Evolutionary conservation across 1,284 basidiomycete species (phyloP), one percentile per base, ranked within the genome.

Genomic region (Naganishia cerealis): DNA sequence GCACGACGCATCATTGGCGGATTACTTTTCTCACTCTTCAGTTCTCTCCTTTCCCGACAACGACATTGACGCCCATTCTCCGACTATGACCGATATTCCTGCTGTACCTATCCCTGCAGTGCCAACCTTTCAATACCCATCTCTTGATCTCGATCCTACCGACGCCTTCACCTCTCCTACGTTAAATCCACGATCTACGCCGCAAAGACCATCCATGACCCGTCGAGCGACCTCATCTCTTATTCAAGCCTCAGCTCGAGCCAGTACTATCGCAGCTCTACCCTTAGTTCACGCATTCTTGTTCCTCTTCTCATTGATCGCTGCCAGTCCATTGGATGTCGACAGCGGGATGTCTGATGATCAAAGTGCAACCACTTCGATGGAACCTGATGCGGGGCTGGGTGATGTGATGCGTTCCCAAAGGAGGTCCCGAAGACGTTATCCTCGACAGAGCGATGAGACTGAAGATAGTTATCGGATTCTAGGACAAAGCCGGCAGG

Each of bases 161-260:
- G 46, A 42, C 57, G 42, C 40, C 42, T 29, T 48, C 29, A 48
- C n/a, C 5, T 48, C 46, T 38, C 18, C n/a, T 16, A 21, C n/a
- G 13, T 24, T n/a, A 50, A 38, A 62, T 53, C 50, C 36, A 12
- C 13, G 10, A 53, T 21, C 8, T 21, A 13, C 50, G 5, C n/a
- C 61, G 21, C 61, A 53, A 63, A 50, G 61, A 54, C 61, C 61
- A 9, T 63, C 61, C 18, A 54, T 63, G 50, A 53, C 61, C 7
- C 61, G 61, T 40, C 61, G 61, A 18, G 61, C 61, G 40, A 63
- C 61, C 15, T 63, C 61, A 12, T 63, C 61, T 24, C 54, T 63
- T 26, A 63, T 63, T 29, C 61, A 52, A 38, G 61, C 61, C 5
- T 63, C 61, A 24, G 61, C 61, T 53, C 61, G 50, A 63, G 61